These are phyloP conservation scores for Rugosomyces carneus DNA, from an alignment of 1,284 basidiomycete species.

Conservation along the genomic window DNA sequence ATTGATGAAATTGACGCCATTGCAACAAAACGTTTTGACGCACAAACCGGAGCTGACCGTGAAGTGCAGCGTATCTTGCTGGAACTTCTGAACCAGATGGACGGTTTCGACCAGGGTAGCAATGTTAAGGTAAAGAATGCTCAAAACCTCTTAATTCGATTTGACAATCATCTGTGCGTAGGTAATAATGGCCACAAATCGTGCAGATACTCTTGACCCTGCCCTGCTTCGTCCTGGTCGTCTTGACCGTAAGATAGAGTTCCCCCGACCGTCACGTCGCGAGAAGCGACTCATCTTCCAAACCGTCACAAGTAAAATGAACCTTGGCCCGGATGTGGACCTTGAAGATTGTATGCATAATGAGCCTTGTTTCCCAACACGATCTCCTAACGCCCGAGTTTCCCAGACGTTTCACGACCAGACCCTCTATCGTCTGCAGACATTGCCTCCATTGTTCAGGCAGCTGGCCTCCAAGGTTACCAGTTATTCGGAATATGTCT, in stretches of 20 bases:
- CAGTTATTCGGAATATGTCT: slow-evolving; percentile 5
- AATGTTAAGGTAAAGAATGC: slow-evolving; percentile 87
- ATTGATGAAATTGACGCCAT: slow-evolving; percentile 99
- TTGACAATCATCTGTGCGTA: slow-evolving; percentile 24
- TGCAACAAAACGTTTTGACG: slow-evolving; percentile 99
- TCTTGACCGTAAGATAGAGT: slow-evolving; percentile 98
- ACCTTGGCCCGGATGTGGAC: slow-evolving; percentile 95
- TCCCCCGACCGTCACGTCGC: slow-evolving; percentile 89
- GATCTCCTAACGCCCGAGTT: slow-evolving; percentile 5
- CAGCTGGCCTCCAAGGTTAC: slow-evolving; percentile 92
- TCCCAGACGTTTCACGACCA: slow-evolving; percentile 88
- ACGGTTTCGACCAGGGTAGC: slow-evolving; percentile 98
- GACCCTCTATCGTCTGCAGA: slow-evolving; percentile 95
- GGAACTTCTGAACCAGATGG: slow-evolving; percentile 99
- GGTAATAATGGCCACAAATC: slow-evolving; percentile 99
- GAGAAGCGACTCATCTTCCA: slow-evolving; percentile 99
- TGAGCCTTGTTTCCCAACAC: background rate
- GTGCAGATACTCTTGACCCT: slow-evolving; percentile 94
- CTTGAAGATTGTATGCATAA: slow-evolving; percentile 86
- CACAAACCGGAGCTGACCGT: slow-evolving; percentile 97
- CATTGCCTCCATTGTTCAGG: slow-evolving; percentile 94
- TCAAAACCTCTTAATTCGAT: background rate
- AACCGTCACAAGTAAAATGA: slow-evolving; percentile 97
- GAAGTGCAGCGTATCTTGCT: slow-evolving; percentile 99
- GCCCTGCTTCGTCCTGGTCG: slow-evolving; percentile 96